These are phyloP conservation scores for Globisporangium alternatum DNA, from an alignment of 352 stramenopile genomes.

Conservation along the genomic window DNA sequence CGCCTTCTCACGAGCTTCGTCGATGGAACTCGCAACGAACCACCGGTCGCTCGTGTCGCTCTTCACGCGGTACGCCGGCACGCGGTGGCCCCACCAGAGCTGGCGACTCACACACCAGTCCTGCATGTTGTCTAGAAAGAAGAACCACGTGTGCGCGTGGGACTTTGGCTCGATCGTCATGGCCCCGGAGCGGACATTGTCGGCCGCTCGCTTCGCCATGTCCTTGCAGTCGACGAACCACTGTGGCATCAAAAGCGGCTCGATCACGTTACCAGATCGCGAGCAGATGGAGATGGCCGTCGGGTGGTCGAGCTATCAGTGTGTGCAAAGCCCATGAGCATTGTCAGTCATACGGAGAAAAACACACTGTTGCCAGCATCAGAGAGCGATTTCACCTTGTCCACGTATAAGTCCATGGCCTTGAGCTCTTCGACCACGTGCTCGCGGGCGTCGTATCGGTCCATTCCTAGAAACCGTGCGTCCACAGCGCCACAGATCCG, in stretches of 20 bases:
- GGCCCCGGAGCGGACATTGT: constrained; percentile 93
- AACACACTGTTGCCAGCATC: constrained; percentile 28
- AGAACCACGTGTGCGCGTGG: constrained; percentile 95
- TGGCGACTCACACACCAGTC: constrained; percentile 99
- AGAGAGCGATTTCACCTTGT: constrained; percentile 76
- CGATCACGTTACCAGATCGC: constrained; percentile 97
- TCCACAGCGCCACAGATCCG: constrained; percentile 74
- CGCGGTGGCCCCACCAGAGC: constrained; percentile 99
- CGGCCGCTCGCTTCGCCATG: constrained; percentile 94
- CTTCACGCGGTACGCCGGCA: constrained; percentile 95
- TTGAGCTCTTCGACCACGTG: constrained; percentile 92
- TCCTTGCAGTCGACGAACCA: constrained; percentile 94
- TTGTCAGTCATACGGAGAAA: neutral
- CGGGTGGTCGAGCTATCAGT: constrained; percentile 57
- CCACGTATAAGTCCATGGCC: constrained; percentile 82
- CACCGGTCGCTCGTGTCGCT: constrained; percentile 65
- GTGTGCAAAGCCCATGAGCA: neutral
- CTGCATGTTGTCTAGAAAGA: constrained; percentile 98
- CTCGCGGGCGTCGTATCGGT: constrained; percentile 93
- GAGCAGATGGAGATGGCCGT: constrained; percentile 94
- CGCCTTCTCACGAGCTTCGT: constrained; percentile 89
- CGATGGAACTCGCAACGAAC: constrained; percentile 93
- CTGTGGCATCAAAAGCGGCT: constrained; percentile 98
- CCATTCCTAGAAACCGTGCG: constrained; percentile 89
- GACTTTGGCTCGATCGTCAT: constrained; percentile 94